A percentile compares a stretch with the other conserved stretches of the same genome.
Conservation (phyloP, 1,284 basidiomycete genomes). For the Neonothopanus nambi region DNA sequence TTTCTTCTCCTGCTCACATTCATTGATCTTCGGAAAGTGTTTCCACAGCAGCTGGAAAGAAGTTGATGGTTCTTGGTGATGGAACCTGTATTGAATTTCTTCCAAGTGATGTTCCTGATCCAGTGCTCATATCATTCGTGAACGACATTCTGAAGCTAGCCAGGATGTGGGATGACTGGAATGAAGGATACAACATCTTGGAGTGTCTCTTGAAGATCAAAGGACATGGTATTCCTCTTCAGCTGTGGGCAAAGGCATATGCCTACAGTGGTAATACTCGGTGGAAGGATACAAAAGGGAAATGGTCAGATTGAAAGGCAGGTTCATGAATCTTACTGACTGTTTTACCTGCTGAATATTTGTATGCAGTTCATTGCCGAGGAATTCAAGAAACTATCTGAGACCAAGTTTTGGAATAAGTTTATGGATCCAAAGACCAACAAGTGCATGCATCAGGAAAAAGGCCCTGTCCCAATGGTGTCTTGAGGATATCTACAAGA, state of each 20-base stretch:
- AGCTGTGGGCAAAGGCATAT: neutral
- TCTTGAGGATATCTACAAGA: too few relatives aligned
- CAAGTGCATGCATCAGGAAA: neutral
- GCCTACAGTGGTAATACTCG: neutral
- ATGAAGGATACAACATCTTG: neutral
- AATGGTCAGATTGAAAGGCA: slow-evolving; percentile 1
- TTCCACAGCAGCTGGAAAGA: neutral
- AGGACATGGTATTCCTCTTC: neutral
- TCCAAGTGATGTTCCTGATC: neutral
- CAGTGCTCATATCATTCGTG: neutral
- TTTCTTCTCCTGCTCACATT: too few relatives aligned
- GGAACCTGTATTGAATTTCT: neutral
- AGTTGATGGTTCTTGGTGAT: neutral
- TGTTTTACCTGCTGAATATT: neutral
- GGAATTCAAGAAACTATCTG: neutral
- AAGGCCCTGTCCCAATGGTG: too few relatives aligned
- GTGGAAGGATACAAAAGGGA: neutral
- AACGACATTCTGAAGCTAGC: neutral
- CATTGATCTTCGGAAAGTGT: too few relatives aligned
- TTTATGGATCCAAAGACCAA: neutral
- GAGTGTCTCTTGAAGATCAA: slow-evolving; percentile 2
- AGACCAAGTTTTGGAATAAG: neutral
- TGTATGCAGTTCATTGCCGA: neutral
- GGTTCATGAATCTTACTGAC: neutral
- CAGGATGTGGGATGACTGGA: neutral